Conservation (phyloP, 2,329 filamentous ascomycete genomes). For the Parastagonospora nodorum region DNA sequence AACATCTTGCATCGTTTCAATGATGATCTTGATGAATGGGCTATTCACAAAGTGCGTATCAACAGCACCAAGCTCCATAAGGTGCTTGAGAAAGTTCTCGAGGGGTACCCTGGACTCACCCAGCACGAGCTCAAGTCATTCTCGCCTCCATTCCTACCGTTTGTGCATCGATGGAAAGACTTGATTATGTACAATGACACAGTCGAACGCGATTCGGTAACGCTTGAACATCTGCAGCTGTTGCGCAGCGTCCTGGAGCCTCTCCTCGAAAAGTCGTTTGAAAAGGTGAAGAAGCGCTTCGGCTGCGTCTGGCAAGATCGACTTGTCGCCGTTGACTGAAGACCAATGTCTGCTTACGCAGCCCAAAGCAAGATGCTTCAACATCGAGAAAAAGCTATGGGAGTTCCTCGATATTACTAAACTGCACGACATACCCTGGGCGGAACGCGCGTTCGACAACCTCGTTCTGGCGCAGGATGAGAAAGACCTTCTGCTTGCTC, state of each 20-base stretch:
- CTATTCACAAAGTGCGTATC: slow-evolving; percentile 37
- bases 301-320: slow-evolving; percentile 1
- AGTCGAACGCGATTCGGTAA: slow-evolving; percentile 5
- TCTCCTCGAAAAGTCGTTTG: slow-evolving; percentile 10
- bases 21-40: slow-evolving; percentile 10
- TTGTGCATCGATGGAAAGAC: slow-evolving; percentile 65
- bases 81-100: slow-evolving; percentile 59
- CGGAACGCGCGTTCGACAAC: no score
- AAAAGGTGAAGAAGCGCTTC: slow-evolving; percentile 8
- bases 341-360: slow-evolving; percentile 17
- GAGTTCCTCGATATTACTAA: slow-evolving; percentile 14
- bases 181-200: slow-evolving; percentile 17
- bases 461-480: no score
- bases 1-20: slow-evolving; percentile 9
- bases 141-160: slow-evolving; percentile 61
- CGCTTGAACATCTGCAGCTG: slow-evolving; percentile 32
- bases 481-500: no score
- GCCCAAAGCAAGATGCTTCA: slow-evolving; percentile 14
- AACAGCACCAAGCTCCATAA: slow-evolving; percentile 65
- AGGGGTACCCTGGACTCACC: slow-evolving; percentile 64
- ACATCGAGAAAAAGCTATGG: slow-evolving; percentile 27
- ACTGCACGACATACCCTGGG: slow-evolving; percentile 53
- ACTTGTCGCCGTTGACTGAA: slow-evolving; percentile 16
- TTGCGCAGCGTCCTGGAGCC: slow-evolving; percentile 36
- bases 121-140: slow-evolving; percentile 66